Evolutionary conservation across 2,329 filamentous ascomycete genomes (phyloP), one percentile per base, ranked within the genome.

Genomic region (Ampelomyces quisqualis): DNA sequence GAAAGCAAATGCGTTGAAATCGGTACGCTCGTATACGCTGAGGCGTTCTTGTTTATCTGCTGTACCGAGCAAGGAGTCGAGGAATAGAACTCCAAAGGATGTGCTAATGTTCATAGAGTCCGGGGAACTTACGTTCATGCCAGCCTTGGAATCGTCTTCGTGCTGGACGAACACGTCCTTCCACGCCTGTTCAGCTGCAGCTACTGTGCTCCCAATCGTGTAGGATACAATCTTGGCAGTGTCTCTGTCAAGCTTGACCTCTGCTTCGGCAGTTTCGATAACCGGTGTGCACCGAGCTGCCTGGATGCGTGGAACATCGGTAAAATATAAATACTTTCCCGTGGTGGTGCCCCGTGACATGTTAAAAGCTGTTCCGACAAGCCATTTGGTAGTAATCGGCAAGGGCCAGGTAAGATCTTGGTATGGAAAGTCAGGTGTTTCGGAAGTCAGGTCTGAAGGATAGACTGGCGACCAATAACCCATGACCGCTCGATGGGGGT

Each of bases 1-100:
- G 22, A 62, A 52, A 24, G 57, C 59, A 42, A 52, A 64, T 0
- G 46, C 53, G 20, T 55, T 48, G 45, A 56, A 51, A 13, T 38
- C 8, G 2, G 58, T n/a, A 14, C 36, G 21, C 10, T 45, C 34
- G 13, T 33, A 30, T n/a, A n/a, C 8, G 10, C 10, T 13, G 20
- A 11, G 15, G 20, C 14, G 11, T 5, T 41, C 27, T 20, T 18
- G 15, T 15, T 31, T 33, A 34, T 45, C 44, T 11, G 48, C 36
- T 14, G 49, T 38, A 14, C 33, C 38, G 14, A 57, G 26, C 18
- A 57, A 22, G 5, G 47, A 34, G 14, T 43, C 46, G 5, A 49
- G 10, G 27, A 53, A 57, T 1, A 53, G 26, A 1, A 57, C 27
- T 0, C 49, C 47, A 28, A 43, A 48, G 8, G 30, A 43, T 14